A percentile compares a stretch with the other conserved stretches of the same genome.
These are phyloP conservation scores for Verbena officinalis DNA, from an alignment of 257 asterid species.

Conservation along the genomic window DNA sequence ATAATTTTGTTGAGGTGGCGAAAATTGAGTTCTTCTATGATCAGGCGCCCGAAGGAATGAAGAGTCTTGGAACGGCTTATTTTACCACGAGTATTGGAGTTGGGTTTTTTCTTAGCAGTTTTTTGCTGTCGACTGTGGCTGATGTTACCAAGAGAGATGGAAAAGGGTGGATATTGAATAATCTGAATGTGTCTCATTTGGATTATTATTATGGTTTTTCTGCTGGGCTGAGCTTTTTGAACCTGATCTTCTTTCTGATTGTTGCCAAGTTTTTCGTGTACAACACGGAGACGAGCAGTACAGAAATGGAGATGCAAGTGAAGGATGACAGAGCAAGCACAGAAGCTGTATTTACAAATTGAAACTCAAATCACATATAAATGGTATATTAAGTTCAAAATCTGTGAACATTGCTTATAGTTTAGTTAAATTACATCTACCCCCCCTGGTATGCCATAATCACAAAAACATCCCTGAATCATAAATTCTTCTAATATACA, in stretches of 20 bases:
- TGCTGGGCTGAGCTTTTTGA: conserved; percentile 41
- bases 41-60: conserved; percentile 80
- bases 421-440: too few relatives aligned
- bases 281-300: conserved; percentile 22
- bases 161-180: conserved; percentile 71
- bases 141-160: conserved; percentile 49
- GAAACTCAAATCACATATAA: neutral
- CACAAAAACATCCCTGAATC: too few relatives aligned
- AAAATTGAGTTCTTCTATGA: conserved; percentile 77
- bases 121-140: conserved; percentile 60
- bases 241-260: conserved; percentile 45
- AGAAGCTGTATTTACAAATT: neutral
- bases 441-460: too few relatives aligned
- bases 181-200: conserved; percentile 58
- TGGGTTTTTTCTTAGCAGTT: conserved; percentile 66
- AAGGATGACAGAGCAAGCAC: conserved; percentile 23
- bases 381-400: neutral
- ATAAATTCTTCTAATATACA: too few relatives aligned
- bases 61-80: conserved; percentile 78
- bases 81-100: conserved; percentile 65
- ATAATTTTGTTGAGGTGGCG: conserved; percentile 63
- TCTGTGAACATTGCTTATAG: neutral
- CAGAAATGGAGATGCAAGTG: conserved; percentile 25
- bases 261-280: conserved; percentile 50
- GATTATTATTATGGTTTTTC: conserved; percentile 62